Evolutionary conservation across 257 asterid genomes (phyloP), one percentile per base, ranked within the genome.

Genomic region (Solanum arcanum): DNA sequence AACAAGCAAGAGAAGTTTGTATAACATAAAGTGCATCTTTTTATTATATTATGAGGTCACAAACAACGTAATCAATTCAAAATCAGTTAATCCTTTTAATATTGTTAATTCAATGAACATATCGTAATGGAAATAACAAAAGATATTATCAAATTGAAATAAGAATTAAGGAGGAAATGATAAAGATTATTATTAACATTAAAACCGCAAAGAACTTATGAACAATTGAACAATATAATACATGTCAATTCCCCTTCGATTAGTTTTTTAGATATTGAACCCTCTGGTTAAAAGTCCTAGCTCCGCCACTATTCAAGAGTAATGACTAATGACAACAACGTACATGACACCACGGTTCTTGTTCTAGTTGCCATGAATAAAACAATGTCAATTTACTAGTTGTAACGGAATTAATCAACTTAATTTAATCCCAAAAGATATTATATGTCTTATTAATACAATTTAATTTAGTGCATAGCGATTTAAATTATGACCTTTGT

Each of bases 241-340:
- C 0, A 39, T 39, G 8, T 39, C 9, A 6, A 39, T 1, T 6
- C 0, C 0, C 2, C 2, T 39, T 7, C 9, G 8, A 1, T 39
- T 39, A 7, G 2, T 39, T 39, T 3, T 39, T 39, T 7, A 7
- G 42, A 39, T 39, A 39, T 39, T 39, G 9, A 37, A 39, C 0
- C 9, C 42, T 39, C 42, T 39, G 1, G 8, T 39, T 39, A 7
- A 39, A 39, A 6, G 8, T 39, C 2, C 9, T 39, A 39, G 2
- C 2, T 39, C 42, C 9, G 0, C 9, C 8, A 39, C 42, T 35
- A 6, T 37, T 37, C 2, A 35, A 35, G 39, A 5, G 0, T 35
- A 62, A 62, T 5, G 31, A 62, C 70, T 62, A n/a, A n/a, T 62
- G 31, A 62, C 70, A n/a, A 60, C n/a, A 52, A n/a, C 70, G 70